These are phyloP conservation scores for Thymus quinquecostatus DNA, from an alignment of 257 asterid species.

Conservation along the genomic window DNA sequence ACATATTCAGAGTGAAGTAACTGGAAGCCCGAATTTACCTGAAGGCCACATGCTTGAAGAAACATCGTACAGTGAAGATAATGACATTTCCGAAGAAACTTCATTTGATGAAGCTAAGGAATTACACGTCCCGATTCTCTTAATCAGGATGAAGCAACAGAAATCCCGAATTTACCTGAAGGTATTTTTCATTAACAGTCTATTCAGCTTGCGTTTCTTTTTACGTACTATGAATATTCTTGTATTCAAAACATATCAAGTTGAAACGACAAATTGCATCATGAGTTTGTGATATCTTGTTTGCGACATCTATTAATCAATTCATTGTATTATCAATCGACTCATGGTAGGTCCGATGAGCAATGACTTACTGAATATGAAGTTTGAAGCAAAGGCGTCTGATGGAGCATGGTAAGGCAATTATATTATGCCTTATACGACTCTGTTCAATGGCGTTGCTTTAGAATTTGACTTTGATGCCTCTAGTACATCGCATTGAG, in stretches of 20 bases:
- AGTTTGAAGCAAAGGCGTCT: constrained; percentile 77
- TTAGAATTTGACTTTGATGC: not conserved
- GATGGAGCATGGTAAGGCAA: constrained; percentile 87
- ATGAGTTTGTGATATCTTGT: not conserved
- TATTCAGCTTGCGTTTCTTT: constrained; percentile 3
- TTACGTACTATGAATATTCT: not conserved
- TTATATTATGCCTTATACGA: not conserved
- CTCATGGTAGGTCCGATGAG: constrained; percentile 47
- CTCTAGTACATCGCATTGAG: not conserved
- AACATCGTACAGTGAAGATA: too few species aligned
- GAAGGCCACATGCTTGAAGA: too few species aligned
- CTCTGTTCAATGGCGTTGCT: constrained; percentile 3
- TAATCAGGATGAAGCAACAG: too few species aligned
- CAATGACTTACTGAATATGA: constrained; percentile 47
- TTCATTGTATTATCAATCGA: not conserved
- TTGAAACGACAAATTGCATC: constrained; percentile 5
- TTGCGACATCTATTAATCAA: not conserved
- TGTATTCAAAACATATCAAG: constrained; percentile 5
- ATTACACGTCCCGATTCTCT: too few species aligned
- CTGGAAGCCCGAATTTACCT: not conserved
- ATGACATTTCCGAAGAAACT: too few species aligned
- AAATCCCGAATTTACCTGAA: constrained; percentile 29
- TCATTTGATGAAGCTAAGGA: too few species aligned
- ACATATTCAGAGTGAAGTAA: constrained; percentile 27
- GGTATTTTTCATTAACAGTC: constrained; percentile 35